Conservation (phyloP, 2,329 filamentous ascomycete genomes). For the Ilyonectria mors-panacis region DNA sequence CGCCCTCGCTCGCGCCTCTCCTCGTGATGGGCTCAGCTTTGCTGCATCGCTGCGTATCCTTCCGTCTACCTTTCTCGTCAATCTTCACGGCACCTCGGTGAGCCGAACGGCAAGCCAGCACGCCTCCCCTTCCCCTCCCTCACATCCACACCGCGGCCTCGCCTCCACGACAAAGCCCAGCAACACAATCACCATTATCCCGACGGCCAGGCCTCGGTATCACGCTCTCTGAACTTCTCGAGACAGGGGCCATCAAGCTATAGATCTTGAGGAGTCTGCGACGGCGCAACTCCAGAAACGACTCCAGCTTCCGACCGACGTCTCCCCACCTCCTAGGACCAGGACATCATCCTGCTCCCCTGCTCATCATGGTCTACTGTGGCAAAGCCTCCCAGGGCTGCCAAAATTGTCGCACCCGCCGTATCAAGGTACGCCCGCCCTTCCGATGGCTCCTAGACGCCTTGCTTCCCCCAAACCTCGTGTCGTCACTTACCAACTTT, state of each 20-base stretch:
- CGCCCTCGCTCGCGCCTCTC: constrained; percentile 37
- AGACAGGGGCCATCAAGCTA: not conserved
- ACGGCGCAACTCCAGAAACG: not conserved
- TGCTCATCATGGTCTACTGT: constrained; percentile 67
- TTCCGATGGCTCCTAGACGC: not conserved
- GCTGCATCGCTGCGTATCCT: constrained; percentile 27
- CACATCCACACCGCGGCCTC: not conserved
- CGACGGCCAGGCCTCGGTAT: not conserved
- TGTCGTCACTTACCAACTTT: constrained; percentile 28
- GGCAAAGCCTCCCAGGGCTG: constrained; percentile 71
- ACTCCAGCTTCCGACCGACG: not conserved
- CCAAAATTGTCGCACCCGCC: constrained; percentile 66
- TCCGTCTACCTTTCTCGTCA: constrained; percentile 15
- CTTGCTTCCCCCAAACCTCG: not conserved
- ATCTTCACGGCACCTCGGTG: constrained; percentile 25
- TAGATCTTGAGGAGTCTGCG: not conserved
- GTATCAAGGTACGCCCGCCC: constrained; percentile 65
- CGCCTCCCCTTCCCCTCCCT: constrained; percentile 30
- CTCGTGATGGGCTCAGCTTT: constrained; percentile 44
- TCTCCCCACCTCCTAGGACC: not conserved
- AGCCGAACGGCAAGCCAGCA: constrained; percentile 15
- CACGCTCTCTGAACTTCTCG: not conserved
- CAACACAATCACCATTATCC: not conserved
- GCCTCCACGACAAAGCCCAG: not conserved
- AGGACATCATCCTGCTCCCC: constrained; percentile 12